phyloP scores from a whole-genome alignment of 2,329 filamentous ascomycete genomes.

The Pseudodiploospora longispora region DNA sequence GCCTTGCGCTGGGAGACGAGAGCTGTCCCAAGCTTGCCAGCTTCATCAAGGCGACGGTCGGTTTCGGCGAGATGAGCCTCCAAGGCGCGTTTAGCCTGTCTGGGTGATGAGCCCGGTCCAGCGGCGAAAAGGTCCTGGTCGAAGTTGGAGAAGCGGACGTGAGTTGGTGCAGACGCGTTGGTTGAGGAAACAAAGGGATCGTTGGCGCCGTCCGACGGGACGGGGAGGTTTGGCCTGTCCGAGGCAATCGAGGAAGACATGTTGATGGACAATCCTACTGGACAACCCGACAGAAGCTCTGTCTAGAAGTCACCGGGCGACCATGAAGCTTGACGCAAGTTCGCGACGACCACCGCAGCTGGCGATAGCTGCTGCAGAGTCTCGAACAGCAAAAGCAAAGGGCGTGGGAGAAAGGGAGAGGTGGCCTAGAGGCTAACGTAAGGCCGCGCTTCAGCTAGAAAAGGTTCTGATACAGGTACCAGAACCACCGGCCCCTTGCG shows the following conservation, averaged over 20 bases:
- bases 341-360: background rate
- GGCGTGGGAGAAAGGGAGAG: background rate
- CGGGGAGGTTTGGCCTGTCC: conserved; percentile 34
- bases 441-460: too few relatives aligned
- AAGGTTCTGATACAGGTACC: too few relatives aligned
- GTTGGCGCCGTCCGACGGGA: conserved; percentile 26
- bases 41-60: conserved; percentile 82
- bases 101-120: conserved; percentile 68
- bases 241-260: conserved; percentile 38
- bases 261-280: conserved; percentile 8
- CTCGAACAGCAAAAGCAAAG: background rate
- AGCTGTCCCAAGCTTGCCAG: conserved; percentile 79
- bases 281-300: conserved; percentile 14
- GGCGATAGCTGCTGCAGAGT: conserved; percentile 1
- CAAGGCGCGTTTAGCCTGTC: conserved; percentile 79
- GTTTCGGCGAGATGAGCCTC: conserved; percentile 91
- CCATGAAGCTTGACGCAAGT: conserved; percentile 12
- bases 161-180: conserved; percentile 33
- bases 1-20: conserved; percentile 82
- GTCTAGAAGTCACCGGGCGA: conserved; percentile 13
- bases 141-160: conserved; percentile 73
- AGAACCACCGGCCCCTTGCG: too few relatives aligned
- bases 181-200: conserved; percentile 49
- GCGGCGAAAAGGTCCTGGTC: conserved; percentile 73
- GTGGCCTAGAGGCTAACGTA: background rate